These are phyloP conservation scores for Digitaria exilis DNA, from an alignment of 202 grass and related monocot genomes.

Conservation along the genomic window DNA sequence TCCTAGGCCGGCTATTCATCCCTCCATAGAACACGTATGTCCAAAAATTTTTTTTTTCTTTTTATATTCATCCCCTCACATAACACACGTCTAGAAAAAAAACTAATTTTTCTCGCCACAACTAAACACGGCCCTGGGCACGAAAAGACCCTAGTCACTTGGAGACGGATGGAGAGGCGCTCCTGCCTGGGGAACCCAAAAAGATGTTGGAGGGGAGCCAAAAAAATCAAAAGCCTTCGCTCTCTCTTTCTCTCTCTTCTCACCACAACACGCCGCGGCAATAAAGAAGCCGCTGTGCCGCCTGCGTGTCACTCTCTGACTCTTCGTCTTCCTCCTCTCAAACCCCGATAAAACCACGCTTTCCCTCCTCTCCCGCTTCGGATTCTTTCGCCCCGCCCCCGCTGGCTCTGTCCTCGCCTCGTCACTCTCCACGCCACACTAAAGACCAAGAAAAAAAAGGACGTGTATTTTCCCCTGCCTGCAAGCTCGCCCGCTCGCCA, in stretches of 20 bases:
- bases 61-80: too few species aligned
- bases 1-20: too few species aligned
- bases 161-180: not conserved
- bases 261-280: not conserved
- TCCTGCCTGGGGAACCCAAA: slow-evolving; percentile 24
- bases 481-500: not conserved
- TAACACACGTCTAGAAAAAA: too few species aligned
- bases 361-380: slow-evolving; percentile 21
- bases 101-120: too few species aligned
- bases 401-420: not conserved
- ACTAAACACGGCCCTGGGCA: too few species aligned
- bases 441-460: slow-evolving; percentile 31
- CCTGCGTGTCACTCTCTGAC: not conserved
- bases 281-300: slow-evolving; percentile 30
- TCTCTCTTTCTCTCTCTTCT: too few species aligned
- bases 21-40: too few species aligned
- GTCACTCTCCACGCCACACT: slow-evolving; percentile 18
- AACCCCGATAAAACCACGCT: slow-evolving; percentile 49
- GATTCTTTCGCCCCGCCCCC: not conserved
- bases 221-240: slow-evolving; percentile 24
- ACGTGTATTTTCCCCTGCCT: not conserved
- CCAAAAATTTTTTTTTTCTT: too few species aligned
- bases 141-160: not conserved
- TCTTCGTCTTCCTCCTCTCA: slow-evolving; percentile 17
- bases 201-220: slow-evolving; percentile 25